Evolutionary conservation across 2,329 filamentous ascomycete species (phyloP).

Genomic region (Gaeumannomyces sp.): DNA sequence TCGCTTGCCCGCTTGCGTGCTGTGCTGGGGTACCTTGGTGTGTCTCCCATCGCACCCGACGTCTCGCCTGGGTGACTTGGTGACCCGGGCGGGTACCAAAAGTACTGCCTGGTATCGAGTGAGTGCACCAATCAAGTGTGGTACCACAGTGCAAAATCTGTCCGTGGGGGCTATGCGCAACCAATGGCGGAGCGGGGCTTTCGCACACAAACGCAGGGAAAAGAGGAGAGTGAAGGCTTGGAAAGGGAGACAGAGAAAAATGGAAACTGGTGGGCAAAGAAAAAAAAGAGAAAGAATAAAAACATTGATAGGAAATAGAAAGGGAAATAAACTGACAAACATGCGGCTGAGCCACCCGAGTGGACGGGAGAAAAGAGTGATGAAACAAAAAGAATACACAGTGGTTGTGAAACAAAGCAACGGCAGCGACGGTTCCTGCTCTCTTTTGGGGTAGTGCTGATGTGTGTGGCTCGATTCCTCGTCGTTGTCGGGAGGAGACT

Average conservation of each 20-base stretch:
- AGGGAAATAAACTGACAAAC: background rate
- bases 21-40: background rate
- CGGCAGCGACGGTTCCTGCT: background rate
- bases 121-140: background rate
- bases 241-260: slow-evolving; percentile 7
- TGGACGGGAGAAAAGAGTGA: too few relatives aligned
- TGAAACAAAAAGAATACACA: background rate
- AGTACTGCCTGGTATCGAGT: slow-evolving; percentile 3
- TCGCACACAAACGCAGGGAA: slow-evolving; percentile 4
- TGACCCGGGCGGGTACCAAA: background rate
- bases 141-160: slow-evolving; percentile 6
- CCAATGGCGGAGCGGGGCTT: background rate
- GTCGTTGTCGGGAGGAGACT: too few relatives aligned
- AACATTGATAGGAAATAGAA: background rate
- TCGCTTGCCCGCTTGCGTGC: background rate
- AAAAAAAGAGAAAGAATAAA: slow-evolving; percentile 6
- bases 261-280: background rate
- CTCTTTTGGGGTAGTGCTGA: background rate
- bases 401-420: background rate
- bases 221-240: slow-evolving; percentile 3
- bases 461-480: background rate
- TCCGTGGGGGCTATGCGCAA: background rate
- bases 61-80: background rate
- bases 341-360: background rate
- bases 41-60: background rate